Evolutionary conservation across 208 protist species (phyloP).

Genomic region (Tetramitus jugosus): DNA sequence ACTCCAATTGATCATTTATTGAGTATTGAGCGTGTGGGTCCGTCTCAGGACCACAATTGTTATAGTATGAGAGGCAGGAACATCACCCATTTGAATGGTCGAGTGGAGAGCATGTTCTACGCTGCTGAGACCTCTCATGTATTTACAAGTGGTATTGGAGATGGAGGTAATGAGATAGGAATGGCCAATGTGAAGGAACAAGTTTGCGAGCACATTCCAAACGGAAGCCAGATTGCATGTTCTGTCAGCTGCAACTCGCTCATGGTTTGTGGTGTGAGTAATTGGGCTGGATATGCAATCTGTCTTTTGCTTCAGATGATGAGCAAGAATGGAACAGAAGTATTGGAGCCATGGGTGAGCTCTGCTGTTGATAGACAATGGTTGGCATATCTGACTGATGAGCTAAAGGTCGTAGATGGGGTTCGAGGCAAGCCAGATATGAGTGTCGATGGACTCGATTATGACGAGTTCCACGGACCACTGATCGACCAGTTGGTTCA

Average conservation of each 20-base stretch:
- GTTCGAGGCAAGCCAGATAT: neutral
- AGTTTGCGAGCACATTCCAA: neutral
- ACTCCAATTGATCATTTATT: neutral
- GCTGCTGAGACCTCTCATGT: neutral
- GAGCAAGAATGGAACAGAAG: too few species aligned
- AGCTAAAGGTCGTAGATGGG: neutral
- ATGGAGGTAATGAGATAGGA: constrained; percentile 25
- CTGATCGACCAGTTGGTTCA: too few species aligned
- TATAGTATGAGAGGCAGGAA: constrained; percentile 16
- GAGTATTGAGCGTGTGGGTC: neutral
- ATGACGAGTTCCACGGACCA: neutral
- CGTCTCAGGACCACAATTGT: neutral
- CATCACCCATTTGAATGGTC: neutral
- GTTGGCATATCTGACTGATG: neutral
- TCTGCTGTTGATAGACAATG: neutral
- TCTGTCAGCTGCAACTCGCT: neutral
- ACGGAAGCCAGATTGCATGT: constrained; percentile 2
- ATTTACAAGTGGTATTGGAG: neutral
- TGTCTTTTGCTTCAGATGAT: neutral
- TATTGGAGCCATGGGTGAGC: neutral
- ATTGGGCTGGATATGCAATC: constrained; percentile 9
- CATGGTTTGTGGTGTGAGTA: constrained; percentile 8
- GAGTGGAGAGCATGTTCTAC: neutral
- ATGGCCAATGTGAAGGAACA: constrained; percentile 1
- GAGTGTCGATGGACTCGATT: constrained; percentile 1